Percentiles rank a stretch among this genome's conserved stretches.
phyloP scores from a whole-genome alignment of 805 yeast genomes.

The Helenozyma rhizophorensis region DNA sequence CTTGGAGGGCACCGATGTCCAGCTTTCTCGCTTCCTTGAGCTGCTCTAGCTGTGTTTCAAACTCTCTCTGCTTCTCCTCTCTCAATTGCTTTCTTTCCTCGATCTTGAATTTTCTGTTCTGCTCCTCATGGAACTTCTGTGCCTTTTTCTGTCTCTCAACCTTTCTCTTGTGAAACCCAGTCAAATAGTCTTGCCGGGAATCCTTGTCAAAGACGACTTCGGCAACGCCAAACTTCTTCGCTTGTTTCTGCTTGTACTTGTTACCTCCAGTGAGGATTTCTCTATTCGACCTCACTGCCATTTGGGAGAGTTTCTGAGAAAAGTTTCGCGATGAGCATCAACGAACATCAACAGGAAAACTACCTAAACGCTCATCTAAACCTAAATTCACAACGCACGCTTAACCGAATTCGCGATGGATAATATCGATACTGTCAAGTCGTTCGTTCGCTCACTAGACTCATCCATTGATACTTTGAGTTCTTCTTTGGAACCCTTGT shows the following conservation, averaged over 20 bases:
- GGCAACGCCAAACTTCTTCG: conserved; percentile 46
- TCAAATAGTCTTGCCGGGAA: conserved; percentile 75
- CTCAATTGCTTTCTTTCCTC: conserved; percentile 72
- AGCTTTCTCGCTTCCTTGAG: conserved; percentile 43
- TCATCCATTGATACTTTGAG: conserved; percentile 32
- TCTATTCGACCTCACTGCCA: conserved; percentile 53
- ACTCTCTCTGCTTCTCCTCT: conserved; percentile 63
- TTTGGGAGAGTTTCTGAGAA: conserved; percentile 2
- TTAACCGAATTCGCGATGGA: too few relatives aligned
- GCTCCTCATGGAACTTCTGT: conserved; percentile 67
- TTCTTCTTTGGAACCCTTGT: conserved; percentile 31
- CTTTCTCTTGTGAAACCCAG: conserved; percentile 95
- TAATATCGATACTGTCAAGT: conserved; percentile 37
- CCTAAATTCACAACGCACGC: too few relatives aligned
- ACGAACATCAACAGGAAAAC: too few relatives aligned
- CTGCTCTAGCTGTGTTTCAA: conserved; percentile 59
- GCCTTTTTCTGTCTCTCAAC: conserved; percentile 86
- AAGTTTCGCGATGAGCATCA: conserved; percentile 17
- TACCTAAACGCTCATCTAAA: not conserved
- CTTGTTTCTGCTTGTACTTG: conserved; percentile 64
- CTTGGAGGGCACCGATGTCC: conserved; percentile 15
- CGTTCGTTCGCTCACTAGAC: conserved; percentile 36
- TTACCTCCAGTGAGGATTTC: conserved; percentile 87
- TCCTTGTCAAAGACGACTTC: conserved; percentile 83
- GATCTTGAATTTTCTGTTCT: conserved; percentile 63